Conservation (phyloP, 2,329 filamentous ascomycete genomes). For the Fusarium sp. region DNA sequence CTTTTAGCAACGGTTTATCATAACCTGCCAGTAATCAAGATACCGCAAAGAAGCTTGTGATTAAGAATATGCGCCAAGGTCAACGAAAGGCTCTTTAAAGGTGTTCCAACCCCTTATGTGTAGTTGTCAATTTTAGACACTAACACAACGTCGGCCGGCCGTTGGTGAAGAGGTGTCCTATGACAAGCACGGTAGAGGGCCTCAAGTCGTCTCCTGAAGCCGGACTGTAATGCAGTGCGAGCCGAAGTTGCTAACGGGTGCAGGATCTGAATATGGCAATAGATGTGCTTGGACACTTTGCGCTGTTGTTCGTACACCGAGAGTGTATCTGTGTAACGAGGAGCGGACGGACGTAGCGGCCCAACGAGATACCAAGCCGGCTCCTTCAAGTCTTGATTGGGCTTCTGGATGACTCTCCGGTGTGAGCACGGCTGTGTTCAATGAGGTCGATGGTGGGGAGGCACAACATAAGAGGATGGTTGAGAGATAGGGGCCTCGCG, state of each 20-base stretch:
- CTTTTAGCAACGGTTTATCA: background rate
- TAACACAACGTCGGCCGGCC: constrained; percentile 16
- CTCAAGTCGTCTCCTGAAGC: constrained; percentile 15
- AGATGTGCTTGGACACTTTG: background rate
- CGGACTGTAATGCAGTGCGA: constrained; percentile 30
- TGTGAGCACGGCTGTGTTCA: background rate
- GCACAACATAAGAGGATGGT: background rate
- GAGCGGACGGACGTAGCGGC: background rate
- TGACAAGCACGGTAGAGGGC: constrained; percentile 17
- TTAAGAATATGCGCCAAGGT: no score
- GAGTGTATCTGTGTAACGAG: constrained; percentile 22
- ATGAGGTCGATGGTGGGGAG: constrained; percentile 1
- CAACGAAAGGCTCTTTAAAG: background rate
- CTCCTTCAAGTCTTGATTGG: constrained; percentile 19
- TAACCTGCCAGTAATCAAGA: background rate
- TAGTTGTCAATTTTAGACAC: constrained; percentile 1
- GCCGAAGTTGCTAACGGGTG: constrained; percentile 28
- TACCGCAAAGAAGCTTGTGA: background rate
- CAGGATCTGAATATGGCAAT: constrained; percentile 14
- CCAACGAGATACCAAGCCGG: constrained; percentile 14
- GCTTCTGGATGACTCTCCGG: constrained; percentile 1
- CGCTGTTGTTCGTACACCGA: constrained; percentile 4
- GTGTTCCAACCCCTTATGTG: background rate
- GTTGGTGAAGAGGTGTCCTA: constrained; percentile 24
- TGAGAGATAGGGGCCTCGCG: background rate